A percentile compares a stretch with the other conserved stretches of the same genome.
Conservation (phyloP, 2,329 filamentous ascomycete species). For the Botryotinia globosa region DNA sequence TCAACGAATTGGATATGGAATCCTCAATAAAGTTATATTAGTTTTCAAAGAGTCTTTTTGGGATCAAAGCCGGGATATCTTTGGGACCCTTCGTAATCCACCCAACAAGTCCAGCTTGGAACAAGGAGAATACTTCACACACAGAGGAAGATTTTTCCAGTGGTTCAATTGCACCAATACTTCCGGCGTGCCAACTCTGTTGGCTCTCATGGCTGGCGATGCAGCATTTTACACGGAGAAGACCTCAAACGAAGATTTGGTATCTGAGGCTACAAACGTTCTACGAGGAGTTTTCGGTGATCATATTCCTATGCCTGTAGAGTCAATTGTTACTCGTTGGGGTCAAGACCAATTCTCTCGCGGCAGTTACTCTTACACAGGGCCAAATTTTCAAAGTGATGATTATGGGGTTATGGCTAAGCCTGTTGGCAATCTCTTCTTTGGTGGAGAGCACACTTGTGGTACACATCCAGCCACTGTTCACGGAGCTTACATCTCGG, state of each 20-base stretch:
- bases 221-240: conserved; percentile 85
- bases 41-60: conserved; percentile 90
- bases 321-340: conserved; percentile 91
- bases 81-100: conserved; percentile 81
- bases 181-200: conserved; percentile 79
- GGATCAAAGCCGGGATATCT: conserved; percentile 87
- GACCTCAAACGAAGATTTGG: conserved; percentile 69
- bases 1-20: conserved; percentile 80
- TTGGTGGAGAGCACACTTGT: conserved; percentile 94
- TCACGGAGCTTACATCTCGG: conserved; percentile 92
- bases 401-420: conserved; percentile 93
- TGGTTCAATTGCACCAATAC: conserved; percentile 96
- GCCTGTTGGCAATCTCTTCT: conserved; percentile 82
- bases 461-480: conserved; percentile 95
- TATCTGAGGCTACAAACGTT: conserved; percentile 76
- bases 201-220: conserved; percentile 94
- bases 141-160: conserved; percentile 89
- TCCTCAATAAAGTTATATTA: conserved; percentile 92
- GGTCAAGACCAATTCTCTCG: conserved; percentile 85
- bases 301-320: conserved; percentile 71
- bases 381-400: conserved; percentile 73
- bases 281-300: conserved; percentile 72
- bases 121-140: conserved; percentile 74
- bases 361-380: conserved; percentile 94
- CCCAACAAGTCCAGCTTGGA: conserved; percentile 65